Evolutionary conservation across 129 eudicot species (phyloP).

Genomic region (Artemisia tridentata): DNA sequence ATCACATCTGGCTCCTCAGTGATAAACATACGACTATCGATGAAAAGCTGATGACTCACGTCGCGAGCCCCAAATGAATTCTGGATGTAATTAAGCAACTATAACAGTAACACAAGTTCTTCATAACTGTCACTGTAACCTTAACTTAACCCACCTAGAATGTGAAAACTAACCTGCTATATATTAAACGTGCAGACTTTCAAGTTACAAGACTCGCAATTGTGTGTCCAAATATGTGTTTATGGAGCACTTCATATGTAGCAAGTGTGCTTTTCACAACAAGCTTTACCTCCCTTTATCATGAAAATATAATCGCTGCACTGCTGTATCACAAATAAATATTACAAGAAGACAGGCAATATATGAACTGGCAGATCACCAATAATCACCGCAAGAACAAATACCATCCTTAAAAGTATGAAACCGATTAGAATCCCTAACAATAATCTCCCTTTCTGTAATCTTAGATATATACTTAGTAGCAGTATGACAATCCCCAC

Average conservation of each 20-base stretch:
- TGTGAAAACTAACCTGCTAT: not conserved
- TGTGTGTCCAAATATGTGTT: not conserved
- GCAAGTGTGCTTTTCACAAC: not conserved
- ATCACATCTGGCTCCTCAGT: too few species aligned
- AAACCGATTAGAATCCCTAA: conserved; percentile 84
- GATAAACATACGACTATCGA: too few species aligned
- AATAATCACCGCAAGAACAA: conserved; percentile 88
- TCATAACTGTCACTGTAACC: not conserved
- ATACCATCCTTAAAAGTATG: conserved; percentile 85
- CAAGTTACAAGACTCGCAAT: conserved; percentile 7
- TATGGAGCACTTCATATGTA: not conserved
- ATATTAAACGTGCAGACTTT: not conserved
- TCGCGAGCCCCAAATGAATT: too few species aligned
- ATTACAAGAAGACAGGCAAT: not conserved
- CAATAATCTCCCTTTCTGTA: conserved; percentile 78
- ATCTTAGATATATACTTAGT: conserved; percentile 67
- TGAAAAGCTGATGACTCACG: too few species aligned
- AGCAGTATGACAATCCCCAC: conserved; percentile 87
- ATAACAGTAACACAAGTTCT: not conserved
- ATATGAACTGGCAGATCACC: conserved; percentile 36
- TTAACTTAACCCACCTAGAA: not conserved
- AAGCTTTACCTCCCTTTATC: not conserved
- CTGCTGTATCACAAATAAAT: not conserved
- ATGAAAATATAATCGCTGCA: too few species aligned
- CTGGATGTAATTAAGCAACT: not conserved